These are phyloP conservation scores for Wickerhamiella sergipiensis DNA, from an alignment of 805 yeast genomes.

Conservation along the genomic window DNA sequence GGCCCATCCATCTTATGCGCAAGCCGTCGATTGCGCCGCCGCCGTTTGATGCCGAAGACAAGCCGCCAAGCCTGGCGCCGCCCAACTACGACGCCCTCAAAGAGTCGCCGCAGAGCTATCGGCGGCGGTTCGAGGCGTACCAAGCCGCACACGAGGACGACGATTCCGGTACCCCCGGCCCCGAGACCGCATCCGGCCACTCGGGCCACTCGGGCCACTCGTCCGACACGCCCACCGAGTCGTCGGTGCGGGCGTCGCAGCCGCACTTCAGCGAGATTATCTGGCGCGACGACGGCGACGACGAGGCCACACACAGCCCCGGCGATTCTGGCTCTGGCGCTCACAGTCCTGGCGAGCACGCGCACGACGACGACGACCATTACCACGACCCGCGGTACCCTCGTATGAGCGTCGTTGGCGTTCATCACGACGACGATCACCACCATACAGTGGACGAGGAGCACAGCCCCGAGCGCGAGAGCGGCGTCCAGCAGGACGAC, in stretches of 20 bases:
- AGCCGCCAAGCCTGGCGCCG: constrained; percentile 27
- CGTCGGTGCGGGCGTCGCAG: neutral
- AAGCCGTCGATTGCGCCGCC: constrained; percentile 51
- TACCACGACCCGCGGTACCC: neutral
- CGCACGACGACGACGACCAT: neutral
- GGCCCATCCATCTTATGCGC: constrained; percentile 43
- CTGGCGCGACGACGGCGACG: constrained; percentile 14
- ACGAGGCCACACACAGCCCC: neutral
- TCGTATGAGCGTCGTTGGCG: neutral
- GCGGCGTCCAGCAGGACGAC: neutral
- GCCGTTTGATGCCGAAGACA: constrained; percentile 37
- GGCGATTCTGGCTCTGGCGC: neutral
- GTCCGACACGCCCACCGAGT: neutral
- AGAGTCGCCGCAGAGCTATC: constrained; percentile 12
- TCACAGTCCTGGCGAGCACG: neutral
- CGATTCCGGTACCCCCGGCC: neutral
- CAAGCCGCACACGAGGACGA: constrained; percentile 5
- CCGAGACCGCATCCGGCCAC: neutral
- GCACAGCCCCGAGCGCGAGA: neutral
- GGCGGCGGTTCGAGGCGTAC: constrained; percentile 13
- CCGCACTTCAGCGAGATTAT: constrained; percentile 16
- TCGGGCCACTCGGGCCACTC: neutral
- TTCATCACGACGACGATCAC: neutral
- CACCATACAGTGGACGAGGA: neutral
- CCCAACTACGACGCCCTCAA: constrained; percentile 16